Evolutionary conservation across 176 grass and related monocot genomes (phyloP).

Genomic region (Oryza officinalis): DNA sequence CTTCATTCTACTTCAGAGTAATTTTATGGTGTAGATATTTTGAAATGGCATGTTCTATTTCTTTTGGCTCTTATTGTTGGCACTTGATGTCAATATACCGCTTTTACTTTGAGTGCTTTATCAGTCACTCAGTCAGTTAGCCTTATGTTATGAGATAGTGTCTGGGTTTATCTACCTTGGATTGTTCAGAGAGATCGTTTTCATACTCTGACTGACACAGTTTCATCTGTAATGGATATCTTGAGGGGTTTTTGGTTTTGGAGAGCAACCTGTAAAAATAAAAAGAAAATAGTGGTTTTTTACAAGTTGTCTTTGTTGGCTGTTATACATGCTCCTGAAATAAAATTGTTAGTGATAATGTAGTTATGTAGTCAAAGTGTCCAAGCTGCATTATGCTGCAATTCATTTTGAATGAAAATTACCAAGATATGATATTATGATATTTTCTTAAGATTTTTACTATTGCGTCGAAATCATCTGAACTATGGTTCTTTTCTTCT

Average conservation of each 20-base stretch:
- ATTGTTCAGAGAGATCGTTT: background rate
- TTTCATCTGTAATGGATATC: background rate
- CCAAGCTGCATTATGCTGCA: background rate
- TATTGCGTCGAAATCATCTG: background rate
- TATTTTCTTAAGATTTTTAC: constrained; percentile 6
- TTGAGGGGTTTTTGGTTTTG: background rate
- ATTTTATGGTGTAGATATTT: constrained; percentile 20
- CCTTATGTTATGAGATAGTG: background rate
- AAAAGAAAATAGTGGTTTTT: background rate
- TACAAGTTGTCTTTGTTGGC: background rate
- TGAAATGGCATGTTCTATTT: background rate
- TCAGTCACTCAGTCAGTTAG: background rate
- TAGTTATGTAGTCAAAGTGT: background rate
- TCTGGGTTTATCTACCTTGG: background rate
- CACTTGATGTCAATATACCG: background rate
- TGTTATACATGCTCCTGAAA: background rate
- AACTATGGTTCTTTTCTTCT: constrained; percentile 25
- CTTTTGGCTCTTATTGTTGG: background rate
- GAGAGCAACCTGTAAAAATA: background rate
- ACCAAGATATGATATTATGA: background rate
- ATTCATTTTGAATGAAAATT: background rate
- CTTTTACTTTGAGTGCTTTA: background rate
- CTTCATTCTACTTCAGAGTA: constrained; percentile 6
- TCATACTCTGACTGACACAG: background rate
- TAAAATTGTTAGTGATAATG: background rate